Conservation (phyloP, 179 eudicot species). For the Gypsophila paniculata region DNA sequence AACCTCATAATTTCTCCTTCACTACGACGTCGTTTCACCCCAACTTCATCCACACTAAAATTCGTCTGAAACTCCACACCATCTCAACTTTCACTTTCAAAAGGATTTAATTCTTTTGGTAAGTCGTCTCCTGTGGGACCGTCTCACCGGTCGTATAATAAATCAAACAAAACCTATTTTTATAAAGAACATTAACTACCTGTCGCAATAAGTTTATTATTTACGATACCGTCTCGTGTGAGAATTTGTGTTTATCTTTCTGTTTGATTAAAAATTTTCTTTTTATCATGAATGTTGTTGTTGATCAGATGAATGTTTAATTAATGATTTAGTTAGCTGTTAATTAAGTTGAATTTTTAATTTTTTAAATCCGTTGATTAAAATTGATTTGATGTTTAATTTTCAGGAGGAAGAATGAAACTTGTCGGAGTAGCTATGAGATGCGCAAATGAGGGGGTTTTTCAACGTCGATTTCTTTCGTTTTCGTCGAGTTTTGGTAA, state of each 20-base stretch:
- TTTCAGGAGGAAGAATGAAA: constrained; percentile 41
- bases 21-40: constrained; percentile 20
- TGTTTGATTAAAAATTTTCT: too few relatives aligned
- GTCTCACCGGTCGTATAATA: too few relatives aligned
- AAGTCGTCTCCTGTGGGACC: not conserved
- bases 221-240: not conserved
- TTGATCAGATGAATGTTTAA: too few relatives aligned
- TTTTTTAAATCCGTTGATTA: not conserved
- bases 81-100: not conserved
- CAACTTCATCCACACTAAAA: not conserved
- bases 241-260: not conserved
- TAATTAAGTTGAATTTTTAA: too few relatives aligned
- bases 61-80: too few relatives aligned
- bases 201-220: too few relatives aligned
- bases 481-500: constrained; percentile 25
- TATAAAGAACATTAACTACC: too few relatives aligned
- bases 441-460: constrained; percentile 34
- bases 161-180: too few relatives aligned
- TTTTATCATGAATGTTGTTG: too few relatives aligned
- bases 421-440: constrained; percentile 32
- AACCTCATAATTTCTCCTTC: not conserved
- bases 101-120: not conserved
- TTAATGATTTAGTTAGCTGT: too few relatives aligned
- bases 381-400: not conserved
- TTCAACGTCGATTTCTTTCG: constrained; percentile 24